Conservation (phyloP, 83 land plant species). For the Larix sibirica region DNA sequence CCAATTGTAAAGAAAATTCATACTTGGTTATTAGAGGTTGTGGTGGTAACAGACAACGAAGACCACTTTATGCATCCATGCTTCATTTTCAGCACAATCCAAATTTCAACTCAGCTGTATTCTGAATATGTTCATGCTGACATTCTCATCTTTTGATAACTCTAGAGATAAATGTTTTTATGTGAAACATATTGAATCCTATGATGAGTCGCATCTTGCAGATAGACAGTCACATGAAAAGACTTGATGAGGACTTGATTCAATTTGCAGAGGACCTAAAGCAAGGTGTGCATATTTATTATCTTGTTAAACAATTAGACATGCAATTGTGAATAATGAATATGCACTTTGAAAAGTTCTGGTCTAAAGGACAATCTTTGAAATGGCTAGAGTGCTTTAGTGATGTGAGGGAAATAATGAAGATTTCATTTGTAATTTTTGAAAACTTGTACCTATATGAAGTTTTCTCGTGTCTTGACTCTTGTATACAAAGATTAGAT, state of each 20-base stretch:
- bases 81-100: not conserved
- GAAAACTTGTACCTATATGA: not conserved
- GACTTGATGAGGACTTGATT: conserved; percentile 89
- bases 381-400: no score
- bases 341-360: not conserved
- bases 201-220: conserved; percentile 23
- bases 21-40: no score
- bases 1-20: not conserved
- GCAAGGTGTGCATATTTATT: conserved; percentile 63
- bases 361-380: not conserved
- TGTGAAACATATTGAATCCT: not conserved
- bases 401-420: not conserved
- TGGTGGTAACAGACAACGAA: no score
- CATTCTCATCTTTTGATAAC: not conserved
- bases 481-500: not conserved
- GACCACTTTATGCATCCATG: not conserved
- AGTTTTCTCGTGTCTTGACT: not conserved
- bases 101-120: not conserved
- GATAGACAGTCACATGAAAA: conserved; percentile 88
- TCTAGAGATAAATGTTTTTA: not conserved
- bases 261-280: conserved; percentile 92
- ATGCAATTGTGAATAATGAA: not conserved
- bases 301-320: not conserved
- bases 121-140: not conserved
- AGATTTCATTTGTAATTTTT: not conserved